phyloP scores from a whole-genome alignment of 345 rosid species.

The Noccaea caerulescens region DNA sequence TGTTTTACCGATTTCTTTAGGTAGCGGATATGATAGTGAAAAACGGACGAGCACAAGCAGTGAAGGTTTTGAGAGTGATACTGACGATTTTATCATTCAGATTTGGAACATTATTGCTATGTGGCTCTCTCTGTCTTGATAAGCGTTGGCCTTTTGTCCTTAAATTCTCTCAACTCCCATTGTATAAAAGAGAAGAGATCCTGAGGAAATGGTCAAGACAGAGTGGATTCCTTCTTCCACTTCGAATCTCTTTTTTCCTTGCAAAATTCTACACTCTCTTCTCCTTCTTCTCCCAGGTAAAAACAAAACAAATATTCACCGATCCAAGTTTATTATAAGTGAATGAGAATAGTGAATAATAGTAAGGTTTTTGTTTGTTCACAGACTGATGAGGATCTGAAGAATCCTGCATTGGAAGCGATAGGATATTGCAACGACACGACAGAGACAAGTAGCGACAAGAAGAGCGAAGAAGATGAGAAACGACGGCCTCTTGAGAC shows the following conservation, averaged over 20 bases:
- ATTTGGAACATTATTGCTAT: slow-evolving; percentile 68
- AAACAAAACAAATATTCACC: neutral
- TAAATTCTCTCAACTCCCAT: slow-evolving; percentile 64
- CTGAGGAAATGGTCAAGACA: slow-evolving; percentile 62
- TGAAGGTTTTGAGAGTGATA: slow-evolving; percentile 48
- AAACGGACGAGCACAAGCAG: slow-evolving; percentile 47
- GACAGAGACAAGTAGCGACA: slow-evolving; percentile 27
- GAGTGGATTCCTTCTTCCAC: slow-evolving; percentile 43
- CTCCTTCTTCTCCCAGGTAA: slow-evolving; percentile 63
- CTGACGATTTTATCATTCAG: slow-evolving; percentile 62
- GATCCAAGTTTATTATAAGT: neutral
- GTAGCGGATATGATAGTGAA: slow-evolving; percentile 61
- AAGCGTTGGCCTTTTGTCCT: slow-evolving; percentile 71
- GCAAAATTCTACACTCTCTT: slow-evolving; percentile 58
- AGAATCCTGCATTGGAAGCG: slow-evolving; percentile 69
- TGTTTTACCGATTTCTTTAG: slow-evolving; percentile 3
- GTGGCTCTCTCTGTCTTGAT: slow-evolving; percentile 62
- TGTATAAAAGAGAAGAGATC: slow-evolving; percentile 61
- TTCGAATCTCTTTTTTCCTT: slow-evolving; percentile 57
- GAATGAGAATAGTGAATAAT: neutral
- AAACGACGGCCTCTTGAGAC: slow-evolving; percentile 46
- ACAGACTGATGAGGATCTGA: slow-evolving; percentile 54
- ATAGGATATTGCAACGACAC: slow-evolving; percentile 60
- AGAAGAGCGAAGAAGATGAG: slow-evolving; percentile 15
- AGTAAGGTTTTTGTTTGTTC: neutral